A percentile compares a stretch with the other conserved stretches of the same genome.
Evolutionary conservation across 768 basidiomycete genomes (phyloP).

Genomic region (Macrocybe gigantea): DNA sequence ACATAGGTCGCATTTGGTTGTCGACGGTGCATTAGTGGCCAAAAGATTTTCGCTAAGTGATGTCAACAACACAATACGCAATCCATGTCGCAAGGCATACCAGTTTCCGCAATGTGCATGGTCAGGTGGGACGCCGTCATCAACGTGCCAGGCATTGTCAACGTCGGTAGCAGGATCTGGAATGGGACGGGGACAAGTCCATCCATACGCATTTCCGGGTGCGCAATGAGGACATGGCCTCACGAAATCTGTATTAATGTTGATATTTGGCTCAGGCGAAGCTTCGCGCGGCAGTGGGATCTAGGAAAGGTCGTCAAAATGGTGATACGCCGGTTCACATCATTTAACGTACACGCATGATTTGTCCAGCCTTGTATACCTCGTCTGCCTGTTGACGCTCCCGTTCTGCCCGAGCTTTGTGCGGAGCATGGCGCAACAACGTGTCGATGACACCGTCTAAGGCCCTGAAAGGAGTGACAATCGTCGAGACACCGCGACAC

Average conservation of each 20-base stretch:
- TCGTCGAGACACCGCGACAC: slow-evolving; percentile 65
- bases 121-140: slow-evolving; percentile 74
- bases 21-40: slow-evolving; percentile 65
- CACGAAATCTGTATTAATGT: slow-evolving; percentile 56
- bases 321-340: slow-evolving; percentile 3
- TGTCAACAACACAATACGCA: background rate
- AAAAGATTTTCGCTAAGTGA: slow-evolving; percentile 63
- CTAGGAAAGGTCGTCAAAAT: slow-evolving; percentile 26
- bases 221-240: slow-evolving; percentile 79
- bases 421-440: slow-evolving; percentile 65
- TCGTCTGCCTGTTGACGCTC: slow-evolving; percentile 83
- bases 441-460: slow-evolving; percentile 70
- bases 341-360: slow-evolving; percentile 46
- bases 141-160: slow-evolving; percentile 71
- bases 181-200: slow-evolving; percentile 79
- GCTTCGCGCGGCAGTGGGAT: slow-evolving; percentile 71
- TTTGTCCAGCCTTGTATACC: slow-evolving; percentile 57
- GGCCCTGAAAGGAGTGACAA: slow-evolving; percentile 66
- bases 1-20: slow-evolving; percentile 83
- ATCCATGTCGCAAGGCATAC: slow-evolving; percentile 27
- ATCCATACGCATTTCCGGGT: slow-evolving; percentile 66
- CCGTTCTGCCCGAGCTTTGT: slow-evolving; percentile 57
- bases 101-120: slow-evolving; percentile 82
- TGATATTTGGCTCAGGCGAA: slow-evolving; percentile 71
- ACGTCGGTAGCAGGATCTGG: slow-evolving; percentile 63